A percentile compares a stretch with the other conserved stretches of the same genome.
Conservation (phyloP, 129 eudicot species). For the Ambrosia artemisiifolia region DNA sequence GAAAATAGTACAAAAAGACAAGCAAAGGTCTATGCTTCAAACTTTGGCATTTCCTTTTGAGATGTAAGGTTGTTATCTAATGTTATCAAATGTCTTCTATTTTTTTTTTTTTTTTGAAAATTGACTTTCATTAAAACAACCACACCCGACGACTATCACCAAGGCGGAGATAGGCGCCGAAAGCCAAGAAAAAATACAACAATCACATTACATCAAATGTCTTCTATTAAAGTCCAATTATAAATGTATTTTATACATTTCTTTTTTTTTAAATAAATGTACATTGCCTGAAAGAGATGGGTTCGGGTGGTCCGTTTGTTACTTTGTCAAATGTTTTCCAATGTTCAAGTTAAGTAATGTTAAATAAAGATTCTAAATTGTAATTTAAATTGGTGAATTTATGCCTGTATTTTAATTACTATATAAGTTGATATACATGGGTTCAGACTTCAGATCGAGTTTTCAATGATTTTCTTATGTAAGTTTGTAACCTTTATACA, state of each 20-base stretch:
- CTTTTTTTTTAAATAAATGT: not conserved
- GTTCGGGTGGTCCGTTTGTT: not conserved
- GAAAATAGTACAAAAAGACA: conserved; percentile 22
- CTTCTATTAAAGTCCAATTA: conserved; percentile 2
- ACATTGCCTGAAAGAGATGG: not conserved
- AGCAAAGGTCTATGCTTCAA: conserved; percentile 22
- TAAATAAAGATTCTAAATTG: not conserved
- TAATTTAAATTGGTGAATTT: not conserved
- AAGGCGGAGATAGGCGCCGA: no score
- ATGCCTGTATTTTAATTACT: no score
- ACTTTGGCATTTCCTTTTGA: conserved; percentile 28
- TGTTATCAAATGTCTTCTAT: conserved; percentile 9
- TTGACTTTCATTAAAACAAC: no score
- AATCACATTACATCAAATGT: no score
- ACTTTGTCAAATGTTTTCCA: not conserved
- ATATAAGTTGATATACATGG: no score
- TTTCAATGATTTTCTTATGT: no score
- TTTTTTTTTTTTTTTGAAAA: not conserved
- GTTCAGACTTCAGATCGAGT: no score
- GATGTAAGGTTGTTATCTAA: conserved; percentile 10
- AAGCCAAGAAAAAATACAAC: no score
- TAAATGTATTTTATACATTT: not conserved
- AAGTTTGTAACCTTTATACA: no score
- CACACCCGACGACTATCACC: no score
- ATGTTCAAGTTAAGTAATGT: not conserved